Conservation (phyloP, 1,139 yeast species). For the Diutina mesorugosa region DNA sequence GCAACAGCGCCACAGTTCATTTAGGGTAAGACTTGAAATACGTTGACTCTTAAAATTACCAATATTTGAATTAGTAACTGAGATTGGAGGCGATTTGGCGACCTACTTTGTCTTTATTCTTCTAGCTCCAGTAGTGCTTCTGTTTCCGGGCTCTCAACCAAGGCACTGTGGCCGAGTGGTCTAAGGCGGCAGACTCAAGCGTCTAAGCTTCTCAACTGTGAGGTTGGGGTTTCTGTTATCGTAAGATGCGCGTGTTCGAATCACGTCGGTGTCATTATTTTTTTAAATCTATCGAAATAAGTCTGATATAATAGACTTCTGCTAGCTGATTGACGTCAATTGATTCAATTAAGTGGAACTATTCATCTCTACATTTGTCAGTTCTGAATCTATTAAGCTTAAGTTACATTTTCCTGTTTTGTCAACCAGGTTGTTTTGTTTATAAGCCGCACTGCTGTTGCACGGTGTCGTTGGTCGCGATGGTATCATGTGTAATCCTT, state of each 20-base stretch:
- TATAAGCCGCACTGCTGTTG: not conserved
- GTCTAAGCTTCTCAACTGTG: not conserved
- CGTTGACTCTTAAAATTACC: too few species aligned
- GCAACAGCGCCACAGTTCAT: too few species aligned
- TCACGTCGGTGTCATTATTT: not conserved
- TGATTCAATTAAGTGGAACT: too few species aligned
- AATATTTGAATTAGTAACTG: too few species aligned
- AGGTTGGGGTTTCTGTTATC: not conserved
- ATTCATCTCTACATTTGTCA: too few species aligned
- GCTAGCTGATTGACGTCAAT: too few species aligned
- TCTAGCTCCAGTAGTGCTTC: not conserved
- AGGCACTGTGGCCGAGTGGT: not conserved
- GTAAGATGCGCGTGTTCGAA: not conserved
- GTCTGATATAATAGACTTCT: too few species aligned
- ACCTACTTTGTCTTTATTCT: too few species aligned
- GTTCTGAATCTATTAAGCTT: too few species aligned
- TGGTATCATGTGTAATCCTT: slow-evolving; percentile 28
- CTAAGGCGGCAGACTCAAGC: not conserved
- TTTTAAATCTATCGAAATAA: not conserved
- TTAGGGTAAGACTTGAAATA: too few species aligned
- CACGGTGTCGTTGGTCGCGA: not conserved
- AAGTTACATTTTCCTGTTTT: not conserved
- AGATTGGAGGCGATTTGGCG: too few species aligned
- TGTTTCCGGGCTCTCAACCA: not conserved
- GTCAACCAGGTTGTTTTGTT: not conserved